phyloP scores from a whole-genome alignment of 2,329 filamentous ascomycete genomes.

The Thielaviopsis euricoi region DNA sequence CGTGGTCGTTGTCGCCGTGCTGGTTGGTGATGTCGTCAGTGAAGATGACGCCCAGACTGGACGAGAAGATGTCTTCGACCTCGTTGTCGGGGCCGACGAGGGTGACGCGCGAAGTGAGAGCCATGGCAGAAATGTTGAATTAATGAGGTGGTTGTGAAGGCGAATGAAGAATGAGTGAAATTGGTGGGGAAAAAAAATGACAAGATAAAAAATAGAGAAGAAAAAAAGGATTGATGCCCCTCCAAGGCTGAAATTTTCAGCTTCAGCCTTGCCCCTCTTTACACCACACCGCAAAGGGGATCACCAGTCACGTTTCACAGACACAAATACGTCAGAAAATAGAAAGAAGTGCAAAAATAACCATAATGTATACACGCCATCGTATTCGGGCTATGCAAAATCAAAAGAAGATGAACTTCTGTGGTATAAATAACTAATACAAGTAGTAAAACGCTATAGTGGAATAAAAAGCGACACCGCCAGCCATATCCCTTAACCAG shows the following conservation, averaged over 20 bases:
- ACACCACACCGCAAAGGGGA: background rate
- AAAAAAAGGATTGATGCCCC: background rate
- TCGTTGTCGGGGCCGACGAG: slow-evolving; percentile 20
- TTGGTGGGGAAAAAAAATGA: background rate
- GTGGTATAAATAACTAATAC: background rate
- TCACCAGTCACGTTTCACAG: background rate
- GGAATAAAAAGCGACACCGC: background rate
- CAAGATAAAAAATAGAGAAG: background rate
- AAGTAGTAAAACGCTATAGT: background rate
- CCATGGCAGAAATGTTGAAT: slow-evolving; percentile 20
- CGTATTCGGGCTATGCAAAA: background rate
- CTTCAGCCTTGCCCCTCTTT: slow-evolving; percentile 2
- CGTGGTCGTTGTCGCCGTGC: slow-evolving; percentile 45
- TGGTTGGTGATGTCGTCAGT: slow-evolving; percentile 49
- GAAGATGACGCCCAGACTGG: slow-evolving; percentile 46
- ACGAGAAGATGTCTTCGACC: slow-evolving; percentile 44
- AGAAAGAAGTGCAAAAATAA: background rate
- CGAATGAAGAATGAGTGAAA: background rate
- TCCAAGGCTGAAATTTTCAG: background rate
- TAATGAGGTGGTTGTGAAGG: background rate
- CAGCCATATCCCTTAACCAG: background rate
- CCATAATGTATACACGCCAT: background rate
- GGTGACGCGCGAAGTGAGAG: slow-evolving; percentile 23
- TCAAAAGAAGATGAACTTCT: background rate
- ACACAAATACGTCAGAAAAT: background rate